Evolutionary conservation across 1,284 basidiomycete genomes (phyloP).

Genomic region (Boletus subluridellus): DNA sequence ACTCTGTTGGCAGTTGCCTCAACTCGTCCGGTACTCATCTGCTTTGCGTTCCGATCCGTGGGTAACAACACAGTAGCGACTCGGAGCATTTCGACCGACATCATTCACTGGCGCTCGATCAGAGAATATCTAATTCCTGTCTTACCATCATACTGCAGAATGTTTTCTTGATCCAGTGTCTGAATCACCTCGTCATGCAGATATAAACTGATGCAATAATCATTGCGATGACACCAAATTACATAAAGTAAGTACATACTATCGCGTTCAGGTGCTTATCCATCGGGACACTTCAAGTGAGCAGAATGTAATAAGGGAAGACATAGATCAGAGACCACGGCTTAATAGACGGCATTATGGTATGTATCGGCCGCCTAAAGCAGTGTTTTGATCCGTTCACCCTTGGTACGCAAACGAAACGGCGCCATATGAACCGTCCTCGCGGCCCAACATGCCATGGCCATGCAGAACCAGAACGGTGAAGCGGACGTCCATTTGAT

Average conservation of each 20-base stretch:
- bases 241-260: neutral
- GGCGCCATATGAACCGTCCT: constrained; percentile 91
- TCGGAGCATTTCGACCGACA: neutral
- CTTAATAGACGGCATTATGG: neutral
- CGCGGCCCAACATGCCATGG: constrained; percentile 85
- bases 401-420: constrained; percentile 90
- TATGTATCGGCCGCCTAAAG: neutral
- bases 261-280: too few relatives aligned
- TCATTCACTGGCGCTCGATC: neutral
- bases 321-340: neutral
- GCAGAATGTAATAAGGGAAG: neutral
- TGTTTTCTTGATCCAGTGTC: neutral
- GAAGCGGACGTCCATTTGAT: neutral
- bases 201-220: constrained; percentile 1
- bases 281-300: neutral
- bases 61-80: neutral
- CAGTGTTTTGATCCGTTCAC: constrained; percentile 34
- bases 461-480: constrained; percentile 69
- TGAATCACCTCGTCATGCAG: neutral
- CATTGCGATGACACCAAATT: neutral
- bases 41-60: too few relatives aligned
- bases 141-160: neutral
- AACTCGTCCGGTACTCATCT: neutral
- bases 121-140: neutral
- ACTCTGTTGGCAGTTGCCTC: too few relatives aligned